Base-by-base conservation (phyloP, 306 rosid species). In the Cyclanthera cordifolia region DNA sequence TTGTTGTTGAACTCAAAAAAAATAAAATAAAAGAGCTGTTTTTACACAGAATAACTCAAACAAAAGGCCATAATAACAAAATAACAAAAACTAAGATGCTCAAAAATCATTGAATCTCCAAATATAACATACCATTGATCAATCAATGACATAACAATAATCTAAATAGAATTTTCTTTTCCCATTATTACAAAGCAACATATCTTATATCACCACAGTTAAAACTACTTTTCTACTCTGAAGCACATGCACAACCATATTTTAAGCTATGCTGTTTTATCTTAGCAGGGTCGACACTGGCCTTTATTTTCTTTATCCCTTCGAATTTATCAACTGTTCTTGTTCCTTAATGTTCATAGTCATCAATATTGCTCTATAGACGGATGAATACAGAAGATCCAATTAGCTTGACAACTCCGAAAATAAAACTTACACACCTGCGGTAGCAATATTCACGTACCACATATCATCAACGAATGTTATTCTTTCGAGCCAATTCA, bases 401-500 rank as follows among this genome's bases (percentile, higher is more conserved):
- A 14, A 63, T 5, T 20, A 17, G 17, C 48, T 5, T 4, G 20
- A 32, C 25, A 61, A 61, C 51, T 5, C 24, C 24, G 1, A 15
- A 58, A 28, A 58, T 16, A 30, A 2, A n/a, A 7, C 45, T 8
- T 58, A n/a, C 0, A 20, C 20, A 32, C 37, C 37, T 32, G 37
- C 37, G 5, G 41, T 34, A 14, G 32, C 52, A 11, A 6, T 3
- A 37, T 3, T 4, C 8, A 63, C 30, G 20, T 27, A 19, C 12
- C 11, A 2, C 53, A 20, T 14, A 73, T 73, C 78, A 74, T 85
- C 84, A 88, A 2, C 72, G 70, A 17, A 21, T 73, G 72, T 78
- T 86, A 69, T 80, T 86, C 77, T 83, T 88, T 43, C 88, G 85
- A 49, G 94, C 89, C 57, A 85, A 73, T 75, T 88, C 90, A 1